Evolutionary conservation across 2,329 filamentous ascomycete genomes (phyloP).

Genomic region (Beauveria medogensis): DNA sequence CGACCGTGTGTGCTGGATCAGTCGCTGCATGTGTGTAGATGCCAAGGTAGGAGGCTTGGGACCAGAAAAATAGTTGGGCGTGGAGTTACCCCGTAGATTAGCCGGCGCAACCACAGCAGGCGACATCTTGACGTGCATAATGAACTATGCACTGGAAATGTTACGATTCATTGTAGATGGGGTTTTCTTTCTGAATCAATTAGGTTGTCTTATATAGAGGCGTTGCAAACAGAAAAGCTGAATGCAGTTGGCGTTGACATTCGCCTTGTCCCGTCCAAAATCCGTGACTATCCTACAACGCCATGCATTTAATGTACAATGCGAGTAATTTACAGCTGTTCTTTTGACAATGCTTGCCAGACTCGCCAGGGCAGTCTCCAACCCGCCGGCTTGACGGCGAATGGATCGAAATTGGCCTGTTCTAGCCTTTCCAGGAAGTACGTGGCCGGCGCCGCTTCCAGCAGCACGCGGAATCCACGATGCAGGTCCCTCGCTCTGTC

Average conservation of each 20-base stretch:
- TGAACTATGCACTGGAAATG: neutral
- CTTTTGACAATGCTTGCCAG: slow-evolving; percentile 44
- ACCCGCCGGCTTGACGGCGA: slow-evolving; percentile 49
- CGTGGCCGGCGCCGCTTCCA: slow-evolving; percentile 70
- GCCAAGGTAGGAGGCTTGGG: neutral
- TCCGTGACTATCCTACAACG: slow-evolving; percentile 28
- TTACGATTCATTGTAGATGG: neutral
- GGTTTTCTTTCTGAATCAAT: neutral
- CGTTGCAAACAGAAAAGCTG: neutral
- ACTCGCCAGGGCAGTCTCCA: slow-evolving; percentile 84
- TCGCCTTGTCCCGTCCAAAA: neutral
- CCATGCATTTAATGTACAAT: slow-evolving; percentile 22
- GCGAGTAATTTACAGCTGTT: slow-evolving; percentile 32
- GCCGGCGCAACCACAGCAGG: slow-evolving; percentile 16
- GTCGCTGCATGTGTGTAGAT: neutral
- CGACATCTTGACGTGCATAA: neutral
- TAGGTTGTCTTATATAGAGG: neutral
- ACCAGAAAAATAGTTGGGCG: slow-evolving; percentile 12
- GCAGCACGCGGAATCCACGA: slow-evolving; percentile 67
- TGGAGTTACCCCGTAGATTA: slow-evolving; percentile 21
- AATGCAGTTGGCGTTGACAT: neutral
- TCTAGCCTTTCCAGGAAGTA: slow-evolving; percentile 75
- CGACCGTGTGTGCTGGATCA: slow-evolving; percentile 22
- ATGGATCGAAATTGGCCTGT: slow-evolving; percentile 76
- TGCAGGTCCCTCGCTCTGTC: slow-evolving; percentile 36